phyloP scores from a whole-genome alignment of 208 protist species.

The Acanthamoeba culbertsoni region DNA sequence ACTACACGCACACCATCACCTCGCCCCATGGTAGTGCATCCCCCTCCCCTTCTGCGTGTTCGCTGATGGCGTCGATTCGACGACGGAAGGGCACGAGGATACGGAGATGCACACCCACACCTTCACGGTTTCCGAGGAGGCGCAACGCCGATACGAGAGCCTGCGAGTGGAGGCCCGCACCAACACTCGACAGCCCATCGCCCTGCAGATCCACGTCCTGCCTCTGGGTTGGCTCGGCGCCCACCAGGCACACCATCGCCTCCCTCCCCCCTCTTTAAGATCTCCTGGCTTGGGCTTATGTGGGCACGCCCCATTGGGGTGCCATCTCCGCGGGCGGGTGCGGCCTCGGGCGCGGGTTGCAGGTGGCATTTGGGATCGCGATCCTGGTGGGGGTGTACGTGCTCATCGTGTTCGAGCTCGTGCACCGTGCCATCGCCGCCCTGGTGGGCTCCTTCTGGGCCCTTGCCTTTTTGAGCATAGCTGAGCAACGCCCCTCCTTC shows the following conservation, averaged over 20 bases:
- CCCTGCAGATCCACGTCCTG: background rate
- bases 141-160: background rate
- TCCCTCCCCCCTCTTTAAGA: background rate
- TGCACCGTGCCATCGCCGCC: constrained; percentile 77
- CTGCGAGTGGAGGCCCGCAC: background rate
- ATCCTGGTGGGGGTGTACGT: constrained; percentile 78
- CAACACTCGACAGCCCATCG: background rate
- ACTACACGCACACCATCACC: background rate
- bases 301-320: background rate
- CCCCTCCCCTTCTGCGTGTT: background rate
- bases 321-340: too few species aligned
- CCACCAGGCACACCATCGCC: background rate
- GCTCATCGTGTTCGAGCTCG: constrained; percentile 80
- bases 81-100: background rate
- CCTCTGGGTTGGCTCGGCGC: background rate
- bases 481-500: background rate
- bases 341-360: background rate
- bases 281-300: background rate
- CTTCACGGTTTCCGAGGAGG: background rate
- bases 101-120: background rate
- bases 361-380: constrained; percentile 67
- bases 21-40: background rate
- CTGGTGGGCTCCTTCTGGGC: constrained; percentile 77
- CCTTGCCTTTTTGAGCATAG: constrained; percentile 47
- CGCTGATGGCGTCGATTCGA: background rate